These are phyloP conservation scores for Globisporangium polare DNA, from an alignment of 352 stramenopile genomes.

Conservation along the genomic window DNA sequence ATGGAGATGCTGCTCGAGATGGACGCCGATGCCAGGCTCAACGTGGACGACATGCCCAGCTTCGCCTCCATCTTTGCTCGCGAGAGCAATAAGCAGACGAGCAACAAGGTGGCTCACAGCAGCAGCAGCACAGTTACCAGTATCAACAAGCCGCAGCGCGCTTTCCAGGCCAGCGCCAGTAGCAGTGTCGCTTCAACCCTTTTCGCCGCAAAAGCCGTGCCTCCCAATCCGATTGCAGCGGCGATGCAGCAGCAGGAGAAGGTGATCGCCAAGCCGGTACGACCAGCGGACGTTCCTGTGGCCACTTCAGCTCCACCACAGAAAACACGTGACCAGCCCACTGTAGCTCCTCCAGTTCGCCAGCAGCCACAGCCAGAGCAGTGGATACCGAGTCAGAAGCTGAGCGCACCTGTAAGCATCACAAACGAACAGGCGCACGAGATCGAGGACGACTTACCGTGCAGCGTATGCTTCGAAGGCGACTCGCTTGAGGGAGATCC, in stretches of 20 bases:
- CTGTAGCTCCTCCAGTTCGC: background rate
- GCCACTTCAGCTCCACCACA: background rate
- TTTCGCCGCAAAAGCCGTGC: background rate
- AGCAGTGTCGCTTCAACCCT: constrained; percentile 3
- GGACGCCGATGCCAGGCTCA: constrained; percentile 26
- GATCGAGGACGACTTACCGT: constrained; percentile 49
- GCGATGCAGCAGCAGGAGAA: background rate
- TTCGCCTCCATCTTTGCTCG: constrained; percentile 22
- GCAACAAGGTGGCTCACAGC: background rate
- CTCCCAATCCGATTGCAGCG: background rate
- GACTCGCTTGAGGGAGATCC: constrained; percentile 70
- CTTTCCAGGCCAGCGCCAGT: background rate
- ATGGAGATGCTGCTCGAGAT: constrained; percentile 60
- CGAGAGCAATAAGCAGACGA: constrained; percentile 2
- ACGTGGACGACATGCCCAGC: constrained; percentile 19
- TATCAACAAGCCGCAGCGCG: background rate
- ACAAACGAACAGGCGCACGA: background rate
- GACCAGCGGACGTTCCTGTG: background rate
- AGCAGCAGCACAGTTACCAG: constrained; percentile 14
- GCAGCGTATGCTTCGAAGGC: constrained; percentile 55
- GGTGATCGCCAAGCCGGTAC: background rate
- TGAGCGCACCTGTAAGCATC: background rate
- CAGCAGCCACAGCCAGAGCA: background rate
- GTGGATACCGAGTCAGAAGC: background rate
- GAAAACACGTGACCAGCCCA: background rate